Evolutionary conservation across 345 rosid species (phyloP), one percentile per base, ranked within the genome.

Genomic region (Barbarea vulgaris): DNA sequence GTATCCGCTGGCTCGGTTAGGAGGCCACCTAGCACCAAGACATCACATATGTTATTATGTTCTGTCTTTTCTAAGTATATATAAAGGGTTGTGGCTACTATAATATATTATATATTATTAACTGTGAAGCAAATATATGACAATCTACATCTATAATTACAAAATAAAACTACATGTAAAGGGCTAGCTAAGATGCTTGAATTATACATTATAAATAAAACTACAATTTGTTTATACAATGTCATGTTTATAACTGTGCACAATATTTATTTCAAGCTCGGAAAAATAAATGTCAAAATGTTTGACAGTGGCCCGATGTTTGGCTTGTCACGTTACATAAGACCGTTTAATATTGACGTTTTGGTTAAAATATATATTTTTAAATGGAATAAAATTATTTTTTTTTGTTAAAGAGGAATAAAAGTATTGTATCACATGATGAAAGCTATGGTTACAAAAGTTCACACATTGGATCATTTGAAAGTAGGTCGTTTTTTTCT

Each of bases 361-460:
- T 58, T 75, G 54, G 67, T 55, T 14, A n/a, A n/a, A n/a, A n/a
- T 58, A 28, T 7, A 50, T 75, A 50, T 48, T 27, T 67, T 28
- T 36, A 37, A 59, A 51, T 48, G 52, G 68, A 44, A 67, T 59
- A 37, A 50, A 75, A 51, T 63, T 68, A 22, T 59, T 21, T 28
- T 28, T 3, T 28, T 28, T 28, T 28, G 30, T 28, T 28, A 28
- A 1, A 28, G 30, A 2, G 52, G 73, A 33, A 67, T 50, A 19
- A 50, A 75, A 52, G 69, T 69, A 24, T 60, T 30, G 56, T 52
- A 68, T 41, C 79, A 76, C 74, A 61, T 76, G 74, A 31, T 39
- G 79, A 76, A 75, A 76, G 53, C 48, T 61, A 69, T 75, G 44
- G 67, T 67, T 75, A 75, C 62, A 75, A 57, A 74, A 25, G 52